Evolutionary conservation across 2,329 filamentous ascomycete species (phyloP), one percentile per base, ranked within the genome.

Genomic region (Nannizzia gypsea): DNA sequence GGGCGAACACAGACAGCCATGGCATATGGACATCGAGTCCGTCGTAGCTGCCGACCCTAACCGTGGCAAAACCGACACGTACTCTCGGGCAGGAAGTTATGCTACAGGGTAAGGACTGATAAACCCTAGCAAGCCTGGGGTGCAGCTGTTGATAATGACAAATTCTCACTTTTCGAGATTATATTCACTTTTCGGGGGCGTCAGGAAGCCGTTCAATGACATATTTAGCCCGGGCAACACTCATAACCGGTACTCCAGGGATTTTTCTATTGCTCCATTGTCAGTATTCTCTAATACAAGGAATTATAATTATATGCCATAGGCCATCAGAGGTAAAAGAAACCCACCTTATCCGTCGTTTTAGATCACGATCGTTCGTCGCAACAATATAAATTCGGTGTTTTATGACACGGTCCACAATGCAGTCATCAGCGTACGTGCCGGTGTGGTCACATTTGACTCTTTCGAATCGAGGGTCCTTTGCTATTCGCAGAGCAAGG

Each of bases 391-490:
- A 90, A 66, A 90, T 85, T 70, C 86, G 83, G 68, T 85, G 81
- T 72, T 89, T 88, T 67, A 83, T 81, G 22, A 89, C 81, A 59
- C 85, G 74, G 70, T 89, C 86, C 42, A 89, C 85, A 20, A 90
- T 81, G 69, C 89, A 95, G 74, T 96, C 90, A 76, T 96, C 90
- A 6, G 90, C 87, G 74, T 91, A 90, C 0, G 83, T 86, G 48
- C 90, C 90, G 74, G 90, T 92, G 77, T 97, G 93, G 67, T 92
- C 89, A 73, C 93, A 99, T 70, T 87, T 83, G 55, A 96, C 75
- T 57, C 91, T 77, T 71, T 92, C 86, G 82, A 89, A 97, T 62
- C 92, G 78, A 73, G 95, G 89, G 71, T 99, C 93, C 59, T 91
- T 79, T 0, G 93, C 93, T 58, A 96, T 90, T 13, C 87, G 80